Evolutionary conservation across 2,329 filamentous ascomycete species (phyloP).

Genomic region (Xylariales sp.): DNA sequence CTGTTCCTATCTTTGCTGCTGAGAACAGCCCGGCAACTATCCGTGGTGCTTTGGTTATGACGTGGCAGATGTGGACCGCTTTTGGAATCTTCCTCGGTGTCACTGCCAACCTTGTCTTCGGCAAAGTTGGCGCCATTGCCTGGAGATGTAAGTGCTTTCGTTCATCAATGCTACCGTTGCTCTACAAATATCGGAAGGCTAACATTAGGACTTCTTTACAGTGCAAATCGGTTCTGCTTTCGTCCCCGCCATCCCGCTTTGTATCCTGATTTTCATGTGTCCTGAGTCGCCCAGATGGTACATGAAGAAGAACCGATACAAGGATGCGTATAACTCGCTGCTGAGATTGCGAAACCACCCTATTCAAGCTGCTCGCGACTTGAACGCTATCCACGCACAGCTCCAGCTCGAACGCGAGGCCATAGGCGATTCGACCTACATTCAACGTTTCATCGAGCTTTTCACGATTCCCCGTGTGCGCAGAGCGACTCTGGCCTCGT

Average conservation of each 20-base stretch:
- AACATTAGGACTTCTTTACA: constrained; percentile 3
- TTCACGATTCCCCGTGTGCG: constrained; percentile 67
- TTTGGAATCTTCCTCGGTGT: constrained; percentile 53
- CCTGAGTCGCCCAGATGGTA: constrained; percentile 47
- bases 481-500: constrained; percentile 71
- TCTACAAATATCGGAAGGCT: not conserved
- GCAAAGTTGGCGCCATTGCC: constrained; percentile 39
- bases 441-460: constrained; percentile 48
- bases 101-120: constrained; percentile 55
- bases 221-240: constrained; percentile 20
- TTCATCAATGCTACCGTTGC: not conserved
- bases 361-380: constrained; percentile 49
- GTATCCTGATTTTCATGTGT: constrained; percentile 21
- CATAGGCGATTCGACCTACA: constrained; percentile 8
- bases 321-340: constrained; percentile 40
- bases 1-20: constrained; percentile 54
- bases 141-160: constrained; percentile 16
- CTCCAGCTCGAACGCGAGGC: constrained; percentile 7
- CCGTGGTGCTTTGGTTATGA: constrained; percentile 66
- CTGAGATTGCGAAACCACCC: constrained; percentile 40
- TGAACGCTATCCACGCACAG: constrained; percentile 42
- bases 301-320: constrained; percentile 39
- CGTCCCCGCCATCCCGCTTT: constrained; percentile 16
- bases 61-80: constrained; percentile 54
- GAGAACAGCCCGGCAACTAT: constrained; percentile 59